These are phyloP conservation scores for Scedosporium aurantiacum DNA, from an alignment of 2,329 filamentous ascomycete species.

Conservation along the genomic window DNA sequence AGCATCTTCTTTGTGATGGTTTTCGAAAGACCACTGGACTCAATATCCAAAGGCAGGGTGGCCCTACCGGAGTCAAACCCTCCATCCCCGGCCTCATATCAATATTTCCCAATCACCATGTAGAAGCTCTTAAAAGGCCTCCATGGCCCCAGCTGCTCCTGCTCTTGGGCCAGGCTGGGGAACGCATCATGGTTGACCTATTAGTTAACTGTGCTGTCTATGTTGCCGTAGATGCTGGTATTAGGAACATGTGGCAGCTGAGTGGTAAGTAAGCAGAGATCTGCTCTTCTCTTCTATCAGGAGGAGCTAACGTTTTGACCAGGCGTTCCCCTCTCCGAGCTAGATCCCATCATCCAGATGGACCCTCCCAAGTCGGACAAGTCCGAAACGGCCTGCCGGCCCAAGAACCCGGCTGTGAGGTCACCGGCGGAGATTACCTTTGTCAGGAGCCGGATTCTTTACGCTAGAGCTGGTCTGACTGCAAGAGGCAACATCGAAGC, in stretches of 20 bases:
- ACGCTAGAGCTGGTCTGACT: constrained; percentile 64
- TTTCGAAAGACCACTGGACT: constrained; percentile 38
- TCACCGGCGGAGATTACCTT: constrained; percentile 56
- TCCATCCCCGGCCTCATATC: constrained; percentile 55
- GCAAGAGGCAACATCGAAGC: constrained; percentile 55
- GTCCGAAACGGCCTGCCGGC: not conserved
- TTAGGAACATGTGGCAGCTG: constrained; percentile 64
- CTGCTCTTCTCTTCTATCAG: not conserved
- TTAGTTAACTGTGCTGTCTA: constrained; percentile 73
- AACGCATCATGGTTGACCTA: constrained; percentile 66
- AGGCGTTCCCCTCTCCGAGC: constrained; percentile 41
- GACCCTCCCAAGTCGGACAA: not conserved
- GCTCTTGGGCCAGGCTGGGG: constrained; percentile 63
- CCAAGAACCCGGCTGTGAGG: not conserved
- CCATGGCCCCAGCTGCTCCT: constrained; percentile 69
- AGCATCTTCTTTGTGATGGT: constrained; percentile 76
- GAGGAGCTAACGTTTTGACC: not conserved
- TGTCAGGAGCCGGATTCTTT: constrained; percentile 75
- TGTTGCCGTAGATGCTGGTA: constrained; percentile 43
- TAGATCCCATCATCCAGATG: constrained; percentile 15
- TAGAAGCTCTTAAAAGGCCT: constrained; percentile 52
- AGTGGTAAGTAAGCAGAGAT: constrained; percentile 47
- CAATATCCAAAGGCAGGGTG: not conserved
- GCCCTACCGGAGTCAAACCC: constrained; percentile 18
- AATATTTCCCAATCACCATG: constrained; percentile 58